A percentile compares a stretch with the other conserved stretches of the same genome.
Evolutionary conservation across 2,329 filamentous ascomycete genomes (phyloP).

Genomic region (Claviceps sorghi): DNA sequence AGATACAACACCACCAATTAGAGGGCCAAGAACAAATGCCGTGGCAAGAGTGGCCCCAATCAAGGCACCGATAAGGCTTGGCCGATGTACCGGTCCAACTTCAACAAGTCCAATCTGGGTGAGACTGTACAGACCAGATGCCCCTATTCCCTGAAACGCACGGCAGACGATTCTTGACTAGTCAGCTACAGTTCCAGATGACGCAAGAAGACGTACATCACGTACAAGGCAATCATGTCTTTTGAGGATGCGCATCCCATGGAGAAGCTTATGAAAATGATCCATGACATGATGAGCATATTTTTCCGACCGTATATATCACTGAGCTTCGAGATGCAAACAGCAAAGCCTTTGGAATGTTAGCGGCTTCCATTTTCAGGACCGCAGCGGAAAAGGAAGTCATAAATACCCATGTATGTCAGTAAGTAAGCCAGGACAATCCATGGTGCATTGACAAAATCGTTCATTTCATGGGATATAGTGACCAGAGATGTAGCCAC

Average conservation of each 20-base stretch:
- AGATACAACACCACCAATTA: constrained; percentile 42
- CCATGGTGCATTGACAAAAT: constrained; percentile 39
- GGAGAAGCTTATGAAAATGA: constrained; percentile 40
- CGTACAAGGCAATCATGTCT: constrained; percentile 37
- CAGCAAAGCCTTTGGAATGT: constrained; percentile 34
- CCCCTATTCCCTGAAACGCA: constrained; percentile 45
- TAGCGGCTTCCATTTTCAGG: constrained; percentile 2
- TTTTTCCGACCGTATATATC: constrained; percentile 43
- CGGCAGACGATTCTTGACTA: constrained; percentile 38
- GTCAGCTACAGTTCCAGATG: constrained; percentile 9
- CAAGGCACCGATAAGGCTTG: constrained; percentile 38
- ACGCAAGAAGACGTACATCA: constrained; percentile 1
- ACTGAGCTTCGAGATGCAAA: constrained; percentile 43
- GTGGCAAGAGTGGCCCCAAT: constrained; percentile 41
- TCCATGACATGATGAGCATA: constrained; percentile 35
- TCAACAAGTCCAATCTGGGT: constrained; percentile 43
- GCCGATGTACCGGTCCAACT: constrained; percentile 36
- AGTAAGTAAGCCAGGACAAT: constrained; percentile 41
- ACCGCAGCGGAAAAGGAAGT: not conserved
- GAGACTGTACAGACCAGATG: constrained; percentile 46
- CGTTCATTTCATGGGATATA: constrained; percentile 36
- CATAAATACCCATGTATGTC: constrained; percentile 35
- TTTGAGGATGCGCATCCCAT: constrained; percentile 36
- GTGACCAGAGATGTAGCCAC: constrained; percentile 43
- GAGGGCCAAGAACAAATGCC: constrained; percentile 42